These are phyloP conservation scores for Leccinum ochraceum DNA, from an alignment of 768 basidiomycete genomes.

Conservation along the genomic window DNA sequence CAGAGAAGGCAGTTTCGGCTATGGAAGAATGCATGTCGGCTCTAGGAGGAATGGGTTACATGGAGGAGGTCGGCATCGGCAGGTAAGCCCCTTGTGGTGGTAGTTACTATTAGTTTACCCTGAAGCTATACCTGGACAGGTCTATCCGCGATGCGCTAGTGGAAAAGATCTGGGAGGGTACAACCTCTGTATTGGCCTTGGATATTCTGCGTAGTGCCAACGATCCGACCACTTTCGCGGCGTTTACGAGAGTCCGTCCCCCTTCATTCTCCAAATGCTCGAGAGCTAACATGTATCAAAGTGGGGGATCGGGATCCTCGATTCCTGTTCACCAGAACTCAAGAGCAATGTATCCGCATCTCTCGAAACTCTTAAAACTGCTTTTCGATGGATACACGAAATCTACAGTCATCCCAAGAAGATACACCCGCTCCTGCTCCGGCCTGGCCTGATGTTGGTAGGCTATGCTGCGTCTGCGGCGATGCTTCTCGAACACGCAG, in stretches of 20 bases:
- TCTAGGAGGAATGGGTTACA: slow-evolving; percentile 78
- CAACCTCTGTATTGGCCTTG: slow-evolving; percentile 63
- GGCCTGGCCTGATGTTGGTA: slow-evolving; percentile 59
- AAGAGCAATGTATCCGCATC: slow-evolving; percentile 27
- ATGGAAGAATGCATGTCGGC: slow-evolving; percentile 77
- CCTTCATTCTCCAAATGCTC: not conserved
- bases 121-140: slow-evolving; percentile 24
- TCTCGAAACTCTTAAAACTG: slow-evolving; percentile 38
- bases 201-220: slow-evolving; percentile 61
- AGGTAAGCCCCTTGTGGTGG: slow-evolving; percentile 33
- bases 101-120: not conserved
- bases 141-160: slow-evolving; percentile 68
- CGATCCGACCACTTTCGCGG: slow-evolving; percentile 42
- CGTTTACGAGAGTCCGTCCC: slow-evolving; percentile 51
- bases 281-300: slow-evolving; percentile 24
- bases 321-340: slow-evolving; percentile 42
- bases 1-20: slow-evolving; percentile 59
- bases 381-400: slow-evolving; percentile 40
- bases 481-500: slow-evolving; percentile 67
- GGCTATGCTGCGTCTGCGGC: slow-evolving; percentile 54
- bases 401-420: slow-evolving; percentile 39
- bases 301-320: slow-evolving; percentile 54
- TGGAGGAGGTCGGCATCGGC: slow-evolving; percentile 79
- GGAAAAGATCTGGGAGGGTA: slow-evolving; percentile 86
- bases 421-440: slow-evolving; percentile 49